phyloP scores from a whole-genome alignment of 2,329 filamentous ascomycete species.

The Phyllosticta citrichinensis region DNA sequence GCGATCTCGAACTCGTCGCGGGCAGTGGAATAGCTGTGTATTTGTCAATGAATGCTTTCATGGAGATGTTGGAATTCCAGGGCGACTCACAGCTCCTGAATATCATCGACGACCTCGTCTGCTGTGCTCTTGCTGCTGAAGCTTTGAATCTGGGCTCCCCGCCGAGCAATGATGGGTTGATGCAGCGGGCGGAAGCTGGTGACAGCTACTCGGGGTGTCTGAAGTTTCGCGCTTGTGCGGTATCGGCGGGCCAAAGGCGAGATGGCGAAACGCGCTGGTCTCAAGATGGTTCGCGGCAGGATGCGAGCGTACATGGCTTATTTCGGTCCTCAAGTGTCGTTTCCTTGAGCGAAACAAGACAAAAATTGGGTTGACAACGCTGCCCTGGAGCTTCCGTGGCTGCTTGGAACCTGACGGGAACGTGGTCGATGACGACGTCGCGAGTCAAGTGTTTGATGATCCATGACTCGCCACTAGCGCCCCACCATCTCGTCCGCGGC shows the following conservation, averaged over 20 bases:
- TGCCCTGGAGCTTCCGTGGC: not conserved
- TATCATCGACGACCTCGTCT: constrained; percentile 24
- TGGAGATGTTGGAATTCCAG: not conserved
- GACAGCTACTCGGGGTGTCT: not conserved
- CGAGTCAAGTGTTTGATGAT: constrained; percentile 1
- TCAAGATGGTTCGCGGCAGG: not conserved
- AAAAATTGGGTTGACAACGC: not conserved
- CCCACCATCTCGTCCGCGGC: not conserved
- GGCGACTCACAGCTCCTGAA: constrained; percentile 21
- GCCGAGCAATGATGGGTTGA: not conserved
- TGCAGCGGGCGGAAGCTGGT: not conserved
- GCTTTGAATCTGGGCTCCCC: not conserved
- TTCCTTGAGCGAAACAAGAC: not conserved
- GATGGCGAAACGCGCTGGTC: not conserved
- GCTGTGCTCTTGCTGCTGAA: constrained; percentile 8
- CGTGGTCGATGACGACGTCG: constrained; percentile 3
- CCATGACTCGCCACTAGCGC: not conserved
- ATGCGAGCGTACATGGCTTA: not conserved
- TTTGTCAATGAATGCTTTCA: not conserved
- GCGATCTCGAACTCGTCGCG: constrained; percentile 41
- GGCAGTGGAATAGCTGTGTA: constrained; percentile 22
- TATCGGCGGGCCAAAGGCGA: not conserved
- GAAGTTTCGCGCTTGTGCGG: constrained; percentile 1
- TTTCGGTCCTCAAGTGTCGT: not conserved
- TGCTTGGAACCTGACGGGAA: not conserved